phyloP scores from a whole-genome alignment of 2,329 filamentous ascomycete species.

The Pseudogymnoascus sp. region DNA sequence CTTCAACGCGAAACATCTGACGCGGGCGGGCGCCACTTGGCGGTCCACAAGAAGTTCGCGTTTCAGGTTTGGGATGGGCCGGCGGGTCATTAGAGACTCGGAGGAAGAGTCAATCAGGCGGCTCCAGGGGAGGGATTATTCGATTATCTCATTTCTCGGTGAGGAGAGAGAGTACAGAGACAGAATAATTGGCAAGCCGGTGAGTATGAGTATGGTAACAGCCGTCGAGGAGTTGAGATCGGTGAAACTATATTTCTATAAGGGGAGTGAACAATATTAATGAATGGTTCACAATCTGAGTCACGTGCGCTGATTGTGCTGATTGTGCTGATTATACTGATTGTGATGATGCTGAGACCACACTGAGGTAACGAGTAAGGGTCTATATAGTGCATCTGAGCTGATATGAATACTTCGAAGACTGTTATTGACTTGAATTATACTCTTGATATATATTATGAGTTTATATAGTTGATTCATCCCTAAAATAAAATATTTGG shows the following conservation, averaged over 20 bases:
- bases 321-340: background rate
- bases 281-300: background rate
- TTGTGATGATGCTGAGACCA: background rate
- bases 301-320: background rate
- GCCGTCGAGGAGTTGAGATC: too few relatives aligned
- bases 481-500: background rate
- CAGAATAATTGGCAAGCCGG: background rate
- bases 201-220: too few relatives aligned
- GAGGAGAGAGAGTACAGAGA: background rate
- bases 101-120: background rate
- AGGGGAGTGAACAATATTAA: too few relatives aligned
- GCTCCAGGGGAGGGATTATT: background rate
- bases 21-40: slow-evolving; percentile 1
- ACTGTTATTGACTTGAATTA: background rate
- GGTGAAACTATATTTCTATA: too few relatives aligned
- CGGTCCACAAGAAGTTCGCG: background rate
- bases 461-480: background rate
- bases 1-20: slow-evolving; percentile 1
- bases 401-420: too few relatives aligned
- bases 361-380: background rate
- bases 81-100: too few relatives aligned
- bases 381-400: background rate
- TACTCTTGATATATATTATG: background rate
- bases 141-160: background rate
- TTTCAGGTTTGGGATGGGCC: background rate